Evolutionary conservation across 2,329 filamentous ascomycete genomes (phyloP), one percentile per base, ranked within the genome.

Genomic region (Calonectria naviculata): DNA sequence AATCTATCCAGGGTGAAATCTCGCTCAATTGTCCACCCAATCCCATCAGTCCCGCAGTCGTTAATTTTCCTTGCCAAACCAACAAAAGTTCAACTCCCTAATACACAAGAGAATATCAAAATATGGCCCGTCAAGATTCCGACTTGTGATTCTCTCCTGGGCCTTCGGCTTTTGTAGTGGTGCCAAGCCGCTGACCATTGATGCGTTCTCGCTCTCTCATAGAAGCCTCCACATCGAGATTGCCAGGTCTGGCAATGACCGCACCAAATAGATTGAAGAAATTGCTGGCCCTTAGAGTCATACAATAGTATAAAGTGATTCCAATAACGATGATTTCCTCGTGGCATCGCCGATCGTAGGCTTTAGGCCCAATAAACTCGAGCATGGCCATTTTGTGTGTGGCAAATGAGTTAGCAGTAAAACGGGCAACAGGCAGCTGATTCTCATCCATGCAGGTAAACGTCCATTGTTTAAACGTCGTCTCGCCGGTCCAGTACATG

Each of bases 381-480:
- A 77, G 67, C 19, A 49, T 65, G 36, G 71, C 76, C 4, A 75
- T 28, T 4, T 76, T 75, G 26, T 65, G 71, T 2, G 71, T 24
- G 9, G 70, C 65, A 64, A 71, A 77, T 1, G 29, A 21, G 28
- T 72, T 71, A 3, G 75, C 70, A 0, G 73, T 70, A 54, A 77
- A 78, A 19, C 56, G 74, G 19, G 76, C 76, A 1, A 78, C 76
- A 2, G 76, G 73, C 42, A 67, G 46, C 19, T 67, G 47, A 21
- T 77, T 64, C 46, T 75, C 74, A 7, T 76, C 74, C 4, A 74
- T 56, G 8, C 76, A 78, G 42, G 71, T 72, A 42, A 78, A 78
- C 34, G 77, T 70, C 76, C 76, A 78, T 5, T 62, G 73, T 68
- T 74, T 77, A 56, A 78, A 74, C 46, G 58, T 63, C 10, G 63